These are phyloP conservation scores for Carex sylvatica DNA, from an alignment of 202 grass and related monocot genomes.

Conservation along the genomic window DNA sequence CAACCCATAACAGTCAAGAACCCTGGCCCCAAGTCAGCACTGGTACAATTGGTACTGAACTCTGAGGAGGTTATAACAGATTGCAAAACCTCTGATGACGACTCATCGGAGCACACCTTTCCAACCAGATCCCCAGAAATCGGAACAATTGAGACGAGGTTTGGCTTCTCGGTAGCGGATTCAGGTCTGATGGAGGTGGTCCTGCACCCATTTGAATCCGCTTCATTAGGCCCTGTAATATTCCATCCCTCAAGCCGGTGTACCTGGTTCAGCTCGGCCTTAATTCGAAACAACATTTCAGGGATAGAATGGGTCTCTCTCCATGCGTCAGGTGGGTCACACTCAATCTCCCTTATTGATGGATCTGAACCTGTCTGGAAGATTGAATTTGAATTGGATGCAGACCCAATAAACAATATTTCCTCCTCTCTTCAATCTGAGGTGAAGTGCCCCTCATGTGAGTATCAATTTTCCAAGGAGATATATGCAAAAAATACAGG, in stretches of 20 bases:
- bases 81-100: constrained; percentile 65
- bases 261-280: constrained; percentile 74
- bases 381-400: constrained; percentile 64
- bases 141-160: constrained; percentile 61
- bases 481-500: constrained; percentile 91
- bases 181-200: constrained; percentile 54
- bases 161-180: constrained; percentile 76
- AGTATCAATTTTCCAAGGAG: constrained; percentile 62
- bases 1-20: constrained; percentile 75
- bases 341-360: constrained; percentile 75
- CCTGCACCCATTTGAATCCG: constrained; percentile 57
- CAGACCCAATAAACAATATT: constrained; percentile 36
- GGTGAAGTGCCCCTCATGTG: constrained; percentile 43
- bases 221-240: constrained; percentile 73
- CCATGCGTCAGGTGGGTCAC: constrained; percentile 62
- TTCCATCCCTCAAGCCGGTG: constrained; percentile 86
- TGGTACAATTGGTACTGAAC: constrained; percentile 77
- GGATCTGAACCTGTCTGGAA: constrained; percentile 77
- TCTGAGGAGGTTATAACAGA: constrained; percentile 68
- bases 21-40: constrained; percentile 46
- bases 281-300: constrained; percentile 83
- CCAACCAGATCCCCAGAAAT: constrained; percentile 76
- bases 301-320: constrained; percentile 78
- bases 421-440: constrained; percentile 37
- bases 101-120: constrained; percentile 54